phyloP scores from a whole-genome alignment of 768 basidiomycete species.

The Pulveroboletus ravenelii region DNA sequence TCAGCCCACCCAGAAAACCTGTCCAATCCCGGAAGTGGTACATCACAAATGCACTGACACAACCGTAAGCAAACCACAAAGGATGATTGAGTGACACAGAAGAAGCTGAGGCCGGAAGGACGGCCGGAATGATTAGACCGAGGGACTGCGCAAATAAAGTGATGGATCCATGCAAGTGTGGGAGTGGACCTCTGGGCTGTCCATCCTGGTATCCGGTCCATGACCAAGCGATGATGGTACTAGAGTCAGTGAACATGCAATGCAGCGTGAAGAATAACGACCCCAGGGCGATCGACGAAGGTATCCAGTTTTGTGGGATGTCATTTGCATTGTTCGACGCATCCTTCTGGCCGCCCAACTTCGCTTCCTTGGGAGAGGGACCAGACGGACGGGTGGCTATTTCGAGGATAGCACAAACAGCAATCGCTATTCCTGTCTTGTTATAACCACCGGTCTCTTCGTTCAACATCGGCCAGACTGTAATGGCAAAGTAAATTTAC shows the following conservation, averaged over 20 bases:
- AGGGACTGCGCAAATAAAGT: slow-evolving; percentile 60
- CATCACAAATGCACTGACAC: slow-evolving; percentile 49
- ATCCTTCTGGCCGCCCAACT: background rate
- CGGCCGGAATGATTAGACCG: slow-evolving; percentile 46
- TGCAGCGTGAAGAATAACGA: slow-evolving; percentile 69
- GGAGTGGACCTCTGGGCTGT: slow-evolving; percentile 60
- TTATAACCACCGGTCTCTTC: slow-evolving; percentile 66
- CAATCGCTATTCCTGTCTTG: slow-evolving; percentile 56
- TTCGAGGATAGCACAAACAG: slow-evolving; percentile 54
- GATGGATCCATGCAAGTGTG: slow-evolving; percentile 64
- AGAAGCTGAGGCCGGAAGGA: slow-evolving; percentile 20
- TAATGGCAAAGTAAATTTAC: slow-evolving; percentile 1
- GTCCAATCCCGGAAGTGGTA: slow-evolving; percentile 61
- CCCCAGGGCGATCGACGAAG: slow-evolving; percentile 54
- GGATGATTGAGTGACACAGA: slow-evolving; percentile 39
- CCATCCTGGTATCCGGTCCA: slow-evolving; percentile 81
- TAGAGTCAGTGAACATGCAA: slow-evolving; percentile 67
- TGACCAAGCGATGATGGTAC: slow-evolving; percentile 79
- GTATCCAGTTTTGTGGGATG: slow-evolving; percentile 31
- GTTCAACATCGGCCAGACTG: slow-evolving; percentile 79
- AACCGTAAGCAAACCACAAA: slow-evolving; percentile 51
- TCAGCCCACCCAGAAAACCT: slow-evolving; percentile 67
- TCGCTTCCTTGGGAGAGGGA: slow-evolving; percentile 1
- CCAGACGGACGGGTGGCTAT: slow-evolving; percentile 40
- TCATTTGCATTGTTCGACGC: slow-evolving; percentile 1